These are phyloP conservation scores for Piper betle DNA, from an alignment of 164 flowering plant genomes.

Conservation along the genomic window DNA sequence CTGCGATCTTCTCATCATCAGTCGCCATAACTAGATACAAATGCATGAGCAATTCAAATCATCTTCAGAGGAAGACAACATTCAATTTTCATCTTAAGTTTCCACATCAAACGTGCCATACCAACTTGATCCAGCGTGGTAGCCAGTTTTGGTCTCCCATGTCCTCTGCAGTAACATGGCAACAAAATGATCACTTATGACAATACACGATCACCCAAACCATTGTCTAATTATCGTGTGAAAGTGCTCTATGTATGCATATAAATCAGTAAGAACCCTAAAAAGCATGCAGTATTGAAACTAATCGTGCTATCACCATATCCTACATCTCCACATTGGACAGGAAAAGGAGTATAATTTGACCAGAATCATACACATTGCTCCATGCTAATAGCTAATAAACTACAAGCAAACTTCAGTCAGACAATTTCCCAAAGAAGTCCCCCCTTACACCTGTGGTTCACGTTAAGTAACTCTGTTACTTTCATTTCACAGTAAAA, in stretches of 20 bases:
- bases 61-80: neutral
- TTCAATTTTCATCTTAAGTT: neutral
- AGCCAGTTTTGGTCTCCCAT: too few species aligned
- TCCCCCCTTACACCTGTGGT: too few species aligned
- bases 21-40: constrained; percentile 75
- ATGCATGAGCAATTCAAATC: neutral
- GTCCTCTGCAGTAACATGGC: too few species aligned
- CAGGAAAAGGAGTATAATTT: neutral
- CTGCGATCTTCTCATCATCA: constrained; percentile 86
- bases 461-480: too few species aligned
- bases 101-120: neutral
- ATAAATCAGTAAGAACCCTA: neutral
- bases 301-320: neutral
- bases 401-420: too few species aligned
- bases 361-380: too few species aligned
- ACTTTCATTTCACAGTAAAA: too few species aligned
- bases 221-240: too few species aligned
- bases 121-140: too few species aligned
- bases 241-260: neutral
- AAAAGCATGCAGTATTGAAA: too few species aligned
- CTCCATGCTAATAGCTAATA: too few species aligned
- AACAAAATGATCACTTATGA: neutral
- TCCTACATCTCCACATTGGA: neutral
- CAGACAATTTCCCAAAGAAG: too few species aligned
- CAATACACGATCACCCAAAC: neutral